Evolutionary conservation across 2,329 filamentous ascomycete genomes (phyloP).

Genomic region (Penicillium occitanis): DNA sequence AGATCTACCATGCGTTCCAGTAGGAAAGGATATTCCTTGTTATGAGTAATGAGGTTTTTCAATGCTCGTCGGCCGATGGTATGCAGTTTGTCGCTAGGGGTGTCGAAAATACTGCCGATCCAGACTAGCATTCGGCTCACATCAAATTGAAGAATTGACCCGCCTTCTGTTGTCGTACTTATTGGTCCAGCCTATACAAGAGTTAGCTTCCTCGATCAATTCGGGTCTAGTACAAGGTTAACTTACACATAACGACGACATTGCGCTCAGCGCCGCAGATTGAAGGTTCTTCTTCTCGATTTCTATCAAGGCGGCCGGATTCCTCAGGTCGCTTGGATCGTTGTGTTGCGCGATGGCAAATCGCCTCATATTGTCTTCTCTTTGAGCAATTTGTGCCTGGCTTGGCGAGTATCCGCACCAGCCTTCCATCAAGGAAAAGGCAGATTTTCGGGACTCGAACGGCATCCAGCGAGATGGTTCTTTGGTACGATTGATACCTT

Average conservation of each 20-base stretch:
- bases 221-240: not conserved
- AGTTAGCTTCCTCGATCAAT: not conserved
- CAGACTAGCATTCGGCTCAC: slow-evolving; percentile 88
- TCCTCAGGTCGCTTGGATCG: slow-evolving; percentile 70
- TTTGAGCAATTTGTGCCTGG: slow-evolving; percentile 73
- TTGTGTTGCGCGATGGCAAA: slow-evolving; percentile 77
- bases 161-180: slow-evolving; percentile 82
- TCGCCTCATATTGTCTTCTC: slow-evolving; percentile 84
- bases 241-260: slow-evolving; percentile 87
- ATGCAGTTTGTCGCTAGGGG: slow-evolving; percentile 87
- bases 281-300: slow-evolving; percentile 93
- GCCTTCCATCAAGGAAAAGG: slow-evolving; percentile 96
- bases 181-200: slow-evolving; percentile 62
- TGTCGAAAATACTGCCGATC: slow-evolving; percentile 93
- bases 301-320: slow-evolving; percentile 84
- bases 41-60: slow-evolving; percentile 86
- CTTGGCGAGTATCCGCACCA: slow-evolving; percentile 98
- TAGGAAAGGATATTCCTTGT: slow-evolving; percentile 80
- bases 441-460: slow-evolving; percentile 92
- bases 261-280: slow-evolving; percentile 86
- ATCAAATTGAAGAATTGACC: slow-evolving; percentile 85
- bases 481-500: slow-evolving; percentile 80
- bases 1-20: slow-evolving; percentile 86
- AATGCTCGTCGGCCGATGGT: slow-evolving; percentile 83
- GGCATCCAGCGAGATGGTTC: slow-evolving; percentile 94